Conservation (phyloP, 306 rosid genomes). For the Adenanthera pavonina region DNA sequence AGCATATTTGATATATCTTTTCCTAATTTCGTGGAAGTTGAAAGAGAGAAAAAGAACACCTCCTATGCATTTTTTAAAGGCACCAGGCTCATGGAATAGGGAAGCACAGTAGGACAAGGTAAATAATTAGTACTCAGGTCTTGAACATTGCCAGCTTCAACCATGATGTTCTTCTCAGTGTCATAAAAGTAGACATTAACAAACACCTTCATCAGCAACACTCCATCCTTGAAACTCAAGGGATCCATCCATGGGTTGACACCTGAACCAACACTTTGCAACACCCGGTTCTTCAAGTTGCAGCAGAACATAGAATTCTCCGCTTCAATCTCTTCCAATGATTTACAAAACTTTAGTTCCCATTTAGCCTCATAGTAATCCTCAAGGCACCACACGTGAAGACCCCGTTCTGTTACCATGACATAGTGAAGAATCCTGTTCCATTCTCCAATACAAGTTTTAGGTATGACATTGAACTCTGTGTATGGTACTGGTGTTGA, state of each 20-base stretch:
- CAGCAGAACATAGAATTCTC: constrained; percentile 45
- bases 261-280: not conserved
- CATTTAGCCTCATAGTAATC: constrained; percentile 61
- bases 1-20: too few relatives aligned
- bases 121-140: constrained; percentile 47
- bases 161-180: constrained; percentile 38
- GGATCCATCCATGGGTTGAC: constrained; percentile 61
- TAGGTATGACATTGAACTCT: constrained; percentile 45
- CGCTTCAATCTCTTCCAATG: constrained; percentile 53
- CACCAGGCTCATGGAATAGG: constrained; percentile 59
- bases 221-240: constrained; percentile 57
- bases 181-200: constrained; percentile 47
- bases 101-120: constrained; percentile 49
- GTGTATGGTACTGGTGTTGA: constrained; percentile 48
- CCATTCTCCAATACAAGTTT: constrained; percentile 66
- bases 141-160: constrained; percentile 40
- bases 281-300: constrained; percentile 46
- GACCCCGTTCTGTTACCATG: constrained; percentile 60
- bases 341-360: constrained; percentile 45
- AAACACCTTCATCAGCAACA: constrained; percentile 54
- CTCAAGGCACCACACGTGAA: constrained; percentile 65
- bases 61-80: constrained; percentile 44
- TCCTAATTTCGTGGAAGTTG: not conserved
- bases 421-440: constrained; percentile 55
- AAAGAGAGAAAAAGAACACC: not conserved